Percentiles rank a stretch among this genome's conserved stretches.
These are phyloP conservation scores for Zangia roseola DNA, from an alignment of 768 basidiomycete genomes.

Conservation along the genomic window DNA sequence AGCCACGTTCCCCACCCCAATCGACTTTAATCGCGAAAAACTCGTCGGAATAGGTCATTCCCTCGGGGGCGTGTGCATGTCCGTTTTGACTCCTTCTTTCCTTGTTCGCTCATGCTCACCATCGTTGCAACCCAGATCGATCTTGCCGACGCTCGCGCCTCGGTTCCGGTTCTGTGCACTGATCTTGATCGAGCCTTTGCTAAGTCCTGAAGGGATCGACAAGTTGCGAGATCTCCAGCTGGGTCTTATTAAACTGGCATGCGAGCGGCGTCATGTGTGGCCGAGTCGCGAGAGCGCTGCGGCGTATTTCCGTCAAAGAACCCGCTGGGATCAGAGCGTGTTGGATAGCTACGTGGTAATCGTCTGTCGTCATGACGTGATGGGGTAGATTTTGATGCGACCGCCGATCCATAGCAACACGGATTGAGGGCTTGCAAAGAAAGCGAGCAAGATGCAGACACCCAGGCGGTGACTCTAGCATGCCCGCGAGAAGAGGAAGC, in stretches of 20 bases:
- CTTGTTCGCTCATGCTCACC: neutral
- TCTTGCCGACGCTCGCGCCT: conserved; percentile 51
- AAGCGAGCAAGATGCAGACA: conserved; percentile 24
- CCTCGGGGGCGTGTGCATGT: conserved; percentile 66
- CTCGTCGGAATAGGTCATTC: conserved; percentile 70
- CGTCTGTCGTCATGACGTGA: conserved; percentile 6
- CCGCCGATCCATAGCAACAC: conserved; percentile 36
- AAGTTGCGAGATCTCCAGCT: conserved; percentile 41
- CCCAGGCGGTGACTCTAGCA: conserved; percentile 47
- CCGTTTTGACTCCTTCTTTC: conserved; percentile 13
- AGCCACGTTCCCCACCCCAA: conserved; percentile 35
- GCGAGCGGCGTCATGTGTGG: conserved; percentile 54
- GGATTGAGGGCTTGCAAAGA: conserved; percentile 43
- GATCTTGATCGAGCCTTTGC: conserved; percentile 63
- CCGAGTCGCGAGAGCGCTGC: conserved; percentile 42
- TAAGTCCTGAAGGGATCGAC: conserved; percentile 49
- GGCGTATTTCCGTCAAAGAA: conserved; percentile 34
- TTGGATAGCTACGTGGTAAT: conserved; percentile 51
- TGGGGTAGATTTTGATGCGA: neutral
- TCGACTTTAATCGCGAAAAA: conserved; percentile 49
- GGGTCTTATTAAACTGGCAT: conserved; percentile 45
- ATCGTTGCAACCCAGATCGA: conserved; percentile 39
- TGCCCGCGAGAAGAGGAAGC: conserved; percentile 64
- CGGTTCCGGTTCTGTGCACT: conserved; percentile 46
- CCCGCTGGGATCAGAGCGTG: conserved; percentile 55